phyloP scores from a whole-genome alignment of 345 rosid genomes.

The Pelargonium nanum region DNA sequence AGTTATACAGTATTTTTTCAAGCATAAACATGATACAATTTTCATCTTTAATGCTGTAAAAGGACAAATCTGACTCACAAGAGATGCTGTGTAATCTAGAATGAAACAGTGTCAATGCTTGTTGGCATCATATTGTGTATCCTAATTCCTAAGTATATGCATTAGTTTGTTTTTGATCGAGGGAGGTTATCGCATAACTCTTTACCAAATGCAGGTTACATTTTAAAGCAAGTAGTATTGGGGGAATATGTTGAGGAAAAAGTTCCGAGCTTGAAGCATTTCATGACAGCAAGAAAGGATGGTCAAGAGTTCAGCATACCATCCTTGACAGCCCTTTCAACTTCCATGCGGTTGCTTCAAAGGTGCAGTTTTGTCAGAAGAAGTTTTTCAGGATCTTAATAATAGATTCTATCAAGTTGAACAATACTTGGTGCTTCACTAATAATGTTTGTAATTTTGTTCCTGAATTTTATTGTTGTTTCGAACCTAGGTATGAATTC shows the following conservation, averaged over 20 bases:
- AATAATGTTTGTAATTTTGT: no score
- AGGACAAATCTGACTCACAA: background rate
- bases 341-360: conserved; percentile 53
- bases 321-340: conserved; percentile 72
- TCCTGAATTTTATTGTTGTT: conserved; percentile 1
- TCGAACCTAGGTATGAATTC: conserved; percentile 57
- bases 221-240: conserved; percentile 36
- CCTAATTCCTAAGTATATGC: background rate
- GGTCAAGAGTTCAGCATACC: conserved; percentile 36
- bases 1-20: no score
- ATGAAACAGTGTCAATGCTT: background rate
- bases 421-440: background rate
- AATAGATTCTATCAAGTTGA: background rate
- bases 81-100: conserved; percentile 2
- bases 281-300: conserved; percentile 27
- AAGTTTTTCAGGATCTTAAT: background rate
- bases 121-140: background rate
- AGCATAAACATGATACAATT: background rate
- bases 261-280: conserved; percentile 63
- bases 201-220: conserved; percentile 27
- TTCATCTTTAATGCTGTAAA: background rate
- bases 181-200: background rate
- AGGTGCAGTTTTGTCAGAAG: conserved; percentile 27
- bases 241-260: conserved; percentile 53
- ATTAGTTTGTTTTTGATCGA: background rate